Base-by-base conservation (phyloP, 176 grass and related monocot species). In the Typha latifolia region DNA sequence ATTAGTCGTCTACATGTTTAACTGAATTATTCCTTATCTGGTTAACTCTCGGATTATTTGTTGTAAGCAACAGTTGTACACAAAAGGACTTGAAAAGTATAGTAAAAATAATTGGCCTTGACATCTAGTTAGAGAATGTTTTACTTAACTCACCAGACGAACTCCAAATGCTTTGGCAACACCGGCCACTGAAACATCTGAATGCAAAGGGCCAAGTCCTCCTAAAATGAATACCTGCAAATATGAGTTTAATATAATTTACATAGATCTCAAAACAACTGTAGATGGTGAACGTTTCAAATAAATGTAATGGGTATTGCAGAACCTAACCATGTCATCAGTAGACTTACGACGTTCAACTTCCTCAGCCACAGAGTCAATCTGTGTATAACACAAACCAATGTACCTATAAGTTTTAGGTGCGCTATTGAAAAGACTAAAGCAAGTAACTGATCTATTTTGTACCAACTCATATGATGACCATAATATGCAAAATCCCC, bases 131-230 rank as follows among this genome's bases (percentile, higher is more conserved):
- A 59, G 53, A 19, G 53, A 59, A 59, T 11, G 52, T 51, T 66
- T 49, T 66, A 66, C 47, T 67, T 12, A 1, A 77, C 70, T 47
- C 69, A 99, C 94, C 89, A 99, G 72, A 72, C 86, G 94, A 74
- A 99, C 94, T 84, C 89, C 94, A 90, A 99, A 99, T 84, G 89
- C 85, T 87, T 99, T 99, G 51, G 89, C 94, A 4, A 99, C 86
- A 65, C 94, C 89, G 57, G 89, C 81, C 67, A 90, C 53, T 64
- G 86, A 90, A 87, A 99, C 65, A 69, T 99, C 94, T 78, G 94
- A 99, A 82, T 82, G 82, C 67, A 99, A 79, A 69, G 94, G 89
- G 27, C 94, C 94, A 71, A 99, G 89, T 76, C 85, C 94, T 78
- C 89, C 94, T 79, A 99, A 78, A 53, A 92, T 20, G 69, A 99